Evolutionary conservation across 2,329 filamentous ascomycete species (phyloP), one percentile per base, ranked within the genome.

Genomic region (Apiospora saccharicola): DNA sequence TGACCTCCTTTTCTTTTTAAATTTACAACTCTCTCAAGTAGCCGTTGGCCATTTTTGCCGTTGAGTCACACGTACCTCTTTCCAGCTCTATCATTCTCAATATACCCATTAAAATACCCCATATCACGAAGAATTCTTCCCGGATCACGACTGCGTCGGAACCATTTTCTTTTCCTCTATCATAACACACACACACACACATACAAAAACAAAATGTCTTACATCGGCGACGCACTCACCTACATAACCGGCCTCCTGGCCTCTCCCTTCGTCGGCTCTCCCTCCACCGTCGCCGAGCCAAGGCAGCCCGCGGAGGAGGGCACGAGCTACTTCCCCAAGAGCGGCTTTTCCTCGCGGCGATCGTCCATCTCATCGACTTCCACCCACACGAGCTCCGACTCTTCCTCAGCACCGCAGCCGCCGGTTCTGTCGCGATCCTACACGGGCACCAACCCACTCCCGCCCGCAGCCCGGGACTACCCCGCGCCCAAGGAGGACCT

Each of bases 391-490:
- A 67, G 68, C 68, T 4, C 46, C 68, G 78, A 74, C 72, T 79
- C 67, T 64, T 72, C 68, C 68, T 74, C 73, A 76, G 78, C 43
- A 0, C 70, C 72, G 2, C 34, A 71, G 13, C 69, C 69, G 1
- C 67, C 57, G 26, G 26, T 43, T 12, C 30, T 44, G 44, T 14
- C 72, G 30, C 24, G 61, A 51, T 70, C 68, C 10, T 67, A 71
- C 67, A 67, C 69, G 49, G 71, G 70, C 24, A 69, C 71, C 73
- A 75, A 81, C 72, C 78, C 79, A 10, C 74, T 80, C 8, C 75
- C 79, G 5, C 75, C 80, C 7, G 70, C 80, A 41, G 77, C 78
- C 51, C 75, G 78, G 26, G 57, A 76, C 14, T 80, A 76, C 72
- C 69, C 73, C 13, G 70, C 74, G 57, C 78, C 79, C 0, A 68